phyloP scores from a whole-genome alignment of 495 filamentous ascomycete species.

The Xylaria nigripes region DNA sequence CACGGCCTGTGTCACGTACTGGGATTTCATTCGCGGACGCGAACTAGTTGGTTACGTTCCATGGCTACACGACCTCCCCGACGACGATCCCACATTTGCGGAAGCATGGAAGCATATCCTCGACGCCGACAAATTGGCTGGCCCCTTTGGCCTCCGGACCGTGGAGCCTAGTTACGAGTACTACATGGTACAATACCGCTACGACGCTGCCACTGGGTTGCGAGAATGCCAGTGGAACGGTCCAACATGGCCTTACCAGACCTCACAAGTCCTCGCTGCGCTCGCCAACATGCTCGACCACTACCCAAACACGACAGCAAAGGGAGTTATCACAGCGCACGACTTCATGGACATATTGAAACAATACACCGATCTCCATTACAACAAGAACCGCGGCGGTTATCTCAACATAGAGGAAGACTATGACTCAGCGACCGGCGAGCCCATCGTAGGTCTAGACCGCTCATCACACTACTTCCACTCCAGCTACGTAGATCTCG shows the following conservation, averaged over 20 bases:
- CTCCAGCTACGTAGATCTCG: constrained; percentile 25
- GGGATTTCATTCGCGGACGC: constrained; percentile 26
- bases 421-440: constrained; percentile 16
- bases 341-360: constrained; percentile 23
- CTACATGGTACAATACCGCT: constrained; percentile 23
- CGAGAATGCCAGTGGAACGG: constrained; percentile 30
- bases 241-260: constrained; percentile 28
- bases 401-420: constrained; percentile 25
- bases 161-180: constrained; percentile 28
- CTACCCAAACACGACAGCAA: constrained; percentile 15
- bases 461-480: constrained; percentile 30
- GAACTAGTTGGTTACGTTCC: constrained; percentile 28
- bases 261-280: constrained; percentile 21
- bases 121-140: neutral
- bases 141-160: constrained; percentile 19
- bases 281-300: constrained; percentile 28
- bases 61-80: constrained; percentile 26
- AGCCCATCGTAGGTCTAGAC: constrained; percentile 12
- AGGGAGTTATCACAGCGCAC: constrained; percentile 1
- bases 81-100: constrained; percentile 19
- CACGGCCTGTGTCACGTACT: constrained; percentile 20
- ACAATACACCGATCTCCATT: constrained; percentile 26
- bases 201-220: constrained; percentile 14
- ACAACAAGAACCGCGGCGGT: constrained; percentile 16
- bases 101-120: constrained; percentile 15